Evolutionary conservation across 2,329 filamentous ascomycete genomes (phyloP).

Genomic region (Fusarium napiforme): DNA sequence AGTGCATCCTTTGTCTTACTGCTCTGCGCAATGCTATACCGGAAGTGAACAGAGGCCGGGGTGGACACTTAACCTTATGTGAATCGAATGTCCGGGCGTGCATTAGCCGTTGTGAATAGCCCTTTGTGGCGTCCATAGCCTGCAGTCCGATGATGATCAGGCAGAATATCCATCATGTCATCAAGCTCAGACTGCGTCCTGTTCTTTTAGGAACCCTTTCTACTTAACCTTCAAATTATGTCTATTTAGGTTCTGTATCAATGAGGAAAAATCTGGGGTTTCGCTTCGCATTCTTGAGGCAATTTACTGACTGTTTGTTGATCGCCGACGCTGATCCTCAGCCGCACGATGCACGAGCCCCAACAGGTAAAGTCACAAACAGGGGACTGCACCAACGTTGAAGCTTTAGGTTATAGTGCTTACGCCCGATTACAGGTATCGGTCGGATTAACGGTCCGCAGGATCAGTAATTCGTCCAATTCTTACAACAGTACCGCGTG

Average conservation of each 20-base stretch:
- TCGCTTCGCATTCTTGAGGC: rapidly evolving
- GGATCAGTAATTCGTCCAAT: background rate
- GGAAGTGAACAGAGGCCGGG: background rate
- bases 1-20: background rate
- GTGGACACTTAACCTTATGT: background rate
- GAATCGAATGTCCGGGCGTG: background rate
- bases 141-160: background rate
- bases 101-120: conserved; percentile 1
- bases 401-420: background rate
- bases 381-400: background rate
- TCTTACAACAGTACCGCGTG: background rate
- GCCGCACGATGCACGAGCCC: conserved; percentile 7
- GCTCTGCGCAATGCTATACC: background rate
- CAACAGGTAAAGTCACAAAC: background rate
- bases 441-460: too few relatives aligned
- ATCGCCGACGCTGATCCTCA: conserved; percentile 2
- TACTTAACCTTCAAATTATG: rapidly evolving
- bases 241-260: rapidly evolving
- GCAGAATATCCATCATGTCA: background rate
- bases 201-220: rapidly evolving
- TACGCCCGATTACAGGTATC: background rate
- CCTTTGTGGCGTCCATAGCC: background rate
- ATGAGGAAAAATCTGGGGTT: rapidly evolving
- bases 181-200: rapidly evolving
- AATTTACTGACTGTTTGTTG: background rate